Percentiles rank a stretch among this genome's conserved stretches.
These are phyloP conservation scores for Nothophytophthora sp. DNA, from an alignment of 352 stramenopile genomes.

Conservation along the genomic window DNA sequence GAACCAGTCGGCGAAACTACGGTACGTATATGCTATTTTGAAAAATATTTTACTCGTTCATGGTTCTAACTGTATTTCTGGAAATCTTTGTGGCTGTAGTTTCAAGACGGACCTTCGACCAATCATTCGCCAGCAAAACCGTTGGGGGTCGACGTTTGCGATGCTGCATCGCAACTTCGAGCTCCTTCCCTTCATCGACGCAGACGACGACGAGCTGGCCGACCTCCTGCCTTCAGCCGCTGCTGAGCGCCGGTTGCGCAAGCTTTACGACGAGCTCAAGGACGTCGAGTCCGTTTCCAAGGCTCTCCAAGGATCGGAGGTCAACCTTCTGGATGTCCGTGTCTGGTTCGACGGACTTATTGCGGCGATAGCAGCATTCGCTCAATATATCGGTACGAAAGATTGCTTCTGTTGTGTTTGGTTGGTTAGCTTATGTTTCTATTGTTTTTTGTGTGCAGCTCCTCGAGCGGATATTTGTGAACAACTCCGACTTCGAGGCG, in stretches of 20 bases:
- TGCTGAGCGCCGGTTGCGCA: neutral
- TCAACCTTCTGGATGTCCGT: neutral
- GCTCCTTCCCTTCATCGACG: slow-evolving; percentile 1
- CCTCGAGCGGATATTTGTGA: slow-evolving; percentile 8
- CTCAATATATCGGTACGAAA: neutral
- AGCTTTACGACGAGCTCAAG: neutral
- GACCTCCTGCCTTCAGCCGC: neutral
- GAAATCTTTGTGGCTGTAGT: neutral
- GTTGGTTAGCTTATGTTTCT: neutral
- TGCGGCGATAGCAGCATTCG: neutral
- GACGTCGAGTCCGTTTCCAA: neutral
- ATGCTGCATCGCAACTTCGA: slow-evolving; percentile 3
- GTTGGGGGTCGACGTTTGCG: neutral
- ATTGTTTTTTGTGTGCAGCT: neutral
- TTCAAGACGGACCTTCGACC: neutral
- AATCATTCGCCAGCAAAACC: neutral
- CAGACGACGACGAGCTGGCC: neutral
- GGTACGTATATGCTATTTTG: slow-evolving; percentile 5
- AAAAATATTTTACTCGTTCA: neutral
- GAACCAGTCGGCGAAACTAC: slow-evolving; percentile 1
- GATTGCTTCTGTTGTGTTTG: neutral
- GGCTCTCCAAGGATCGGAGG: neutral
- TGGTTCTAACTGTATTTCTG: neutral
- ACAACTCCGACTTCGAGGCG: slow-evolving; percentile 22
- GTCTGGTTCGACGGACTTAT: neutral